Base-by-base conservation (phyloP, 768 basidiomycete genomes). In the Lactarius psammicola region DNA sequence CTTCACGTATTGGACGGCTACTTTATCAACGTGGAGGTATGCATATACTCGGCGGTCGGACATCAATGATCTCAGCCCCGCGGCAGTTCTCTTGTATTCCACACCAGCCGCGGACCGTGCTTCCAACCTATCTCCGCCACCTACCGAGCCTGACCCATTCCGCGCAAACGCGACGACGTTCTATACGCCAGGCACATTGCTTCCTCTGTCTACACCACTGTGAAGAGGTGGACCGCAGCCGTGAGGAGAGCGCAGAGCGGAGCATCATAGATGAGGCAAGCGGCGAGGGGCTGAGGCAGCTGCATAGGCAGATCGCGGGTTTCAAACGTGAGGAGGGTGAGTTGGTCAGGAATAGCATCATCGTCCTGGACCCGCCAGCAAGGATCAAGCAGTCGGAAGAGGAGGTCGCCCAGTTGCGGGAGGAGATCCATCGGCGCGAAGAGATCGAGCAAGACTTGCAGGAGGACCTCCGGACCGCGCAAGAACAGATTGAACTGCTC, bases 231-330 rank as follows among this genome's bases (percentile, higher is more conserved):
- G 95, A 98, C 67, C 81, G 84, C 7, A 89, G 89, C 53, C 81
- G 94, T 46, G 87, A 90, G 70, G 91, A 92, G 72, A 91, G 88
- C 71, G 78, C 92, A 75, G 89, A 90, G 66, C 79, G 87, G 23
- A 90, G 92, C 67, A 77, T 95, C 46, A 95, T 96, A 82, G 90
- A 91, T 71, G 88, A 87, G 69, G 88, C 90, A 1, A 90, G 88
- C 65, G 83, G 88, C 2, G 87, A 87, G 75, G 92, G 87, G 33
- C 78, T 98, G 72, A 81, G 90, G 54, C 86, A 86, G 76, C 81
- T 97, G 54, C 92, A 97, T 71, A 76, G 82, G 5, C 88, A 91
- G 72, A 93, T 98, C 68, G 82, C 84, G 10, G 81, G 83, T 23
- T 79, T 95, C 42, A 88, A 92, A 71, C 77, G 83, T 54, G 90